phyloP scores from a whole-genome alignment of 306 rosid species.

The Quercus parvula region DNA sequence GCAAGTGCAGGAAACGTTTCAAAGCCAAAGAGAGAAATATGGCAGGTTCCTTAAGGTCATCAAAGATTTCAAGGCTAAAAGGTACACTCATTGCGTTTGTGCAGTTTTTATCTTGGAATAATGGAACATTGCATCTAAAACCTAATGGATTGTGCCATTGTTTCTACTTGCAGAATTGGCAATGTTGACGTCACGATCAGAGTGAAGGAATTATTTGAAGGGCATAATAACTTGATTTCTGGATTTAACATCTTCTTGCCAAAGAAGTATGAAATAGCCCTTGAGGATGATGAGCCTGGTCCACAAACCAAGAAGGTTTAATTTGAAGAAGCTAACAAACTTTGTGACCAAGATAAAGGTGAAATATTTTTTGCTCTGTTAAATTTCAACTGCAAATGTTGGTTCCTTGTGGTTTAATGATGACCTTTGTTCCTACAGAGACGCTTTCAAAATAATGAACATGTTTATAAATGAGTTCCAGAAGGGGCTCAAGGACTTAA shows the following conservation, averaged over 20 bases:
- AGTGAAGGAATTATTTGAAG: conserved; percentile 92
- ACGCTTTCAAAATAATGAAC: conserved; percentile 83
- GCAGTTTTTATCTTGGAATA: conserved; percentile 3
- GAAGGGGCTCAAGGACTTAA: conserved; percentile 89
- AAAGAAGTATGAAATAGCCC: conserved; percentile 89
- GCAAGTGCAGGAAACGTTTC: conserved; percentile 85
- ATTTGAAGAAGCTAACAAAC: conserved; percentile 91
- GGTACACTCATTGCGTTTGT: conserved; percentile 39
- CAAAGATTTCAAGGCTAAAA: conserved; percentile 95
- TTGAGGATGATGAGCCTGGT: conserved; percentile 69
- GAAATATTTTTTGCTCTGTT: conserved; percentile 8
- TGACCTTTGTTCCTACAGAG: conserved; percentile 46
- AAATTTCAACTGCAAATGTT: conserved; percentile 6
- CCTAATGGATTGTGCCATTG: conserved; percentile 9
- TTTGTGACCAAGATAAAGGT: conserved; percentile 99
- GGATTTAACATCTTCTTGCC: conserved; percentile 97
- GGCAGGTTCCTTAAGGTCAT: conserved; percentile 85
- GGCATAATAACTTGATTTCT: conserved; percentile 81
- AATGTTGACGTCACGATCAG: conserved; percentile 85
- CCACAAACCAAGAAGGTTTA: conserved; percentile 86
- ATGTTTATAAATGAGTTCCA: conserved; percentile 91
- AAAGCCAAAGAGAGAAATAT: conserved; percentile 73
- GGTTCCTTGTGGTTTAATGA: conserved; percentile 7
- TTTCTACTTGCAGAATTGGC: conserved; percentile 65
- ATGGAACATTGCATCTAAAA: conserved; percentile 11